Conservation (phyloP, 768 basidiomycete species). For the Amanita rimosa region DNA sequence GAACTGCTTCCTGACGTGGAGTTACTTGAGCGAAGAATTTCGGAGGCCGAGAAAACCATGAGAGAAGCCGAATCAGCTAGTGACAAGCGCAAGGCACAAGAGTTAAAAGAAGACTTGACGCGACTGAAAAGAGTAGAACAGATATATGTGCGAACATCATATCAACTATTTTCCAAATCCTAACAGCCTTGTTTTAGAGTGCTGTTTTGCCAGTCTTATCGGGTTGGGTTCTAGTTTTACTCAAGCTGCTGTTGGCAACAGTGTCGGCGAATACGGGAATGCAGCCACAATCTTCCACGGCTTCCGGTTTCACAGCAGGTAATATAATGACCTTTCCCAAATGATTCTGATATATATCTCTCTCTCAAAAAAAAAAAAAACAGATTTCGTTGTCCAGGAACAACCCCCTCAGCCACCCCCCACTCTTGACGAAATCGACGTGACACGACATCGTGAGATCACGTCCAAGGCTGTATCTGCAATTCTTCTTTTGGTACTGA, state of each 20-base stretch:
- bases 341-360: slow-evolving; percentile 14
- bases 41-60: slow-evolving; percentile 46
- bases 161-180: not conserved
- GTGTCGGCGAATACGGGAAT: slow-evolving; percentile 70
- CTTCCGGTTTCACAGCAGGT: slow-evolving; percentile 62
- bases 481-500: slow-evolving; percentile 78
- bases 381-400: slow-evolving; percentile 39
- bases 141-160: slow-evolving; percentile 63
- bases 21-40: slow-evolving; percentile 60
- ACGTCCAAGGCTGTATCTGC: slow-evolving; percentile 96
- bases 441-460: slow-evolving; percentile 91
- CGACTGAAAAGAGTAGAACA: slow-evolving; percentile 83
- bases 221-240: slow-evolving; percentile 84
- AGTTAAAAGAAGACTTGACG: slow-evolving; percentile 71
- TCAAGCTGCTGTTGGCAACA: slow-evolving; percentile 88
- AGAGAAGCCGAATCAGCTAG: slow-evolving; percentile 34
- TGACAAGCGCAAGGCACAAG: slow-evolving; percentile 54
- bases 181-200: slow-evolving; percentile 34
- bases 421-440: slow-evolving; percentile 85
- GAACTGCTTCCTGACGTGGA: slow-evolving; percentile 69
- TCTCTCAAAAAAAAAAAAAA: too few relatives aligned
- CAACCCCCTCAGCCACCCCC: slow-evolving; percentile 55
- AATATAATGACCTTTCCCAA: slow-evolving; percentile 41
- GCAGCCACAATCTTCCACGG: slow-evolving; percentile 59
- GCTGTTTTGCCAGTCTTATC: slow-evolving; percentile 75